These are phyloP conservation scores for Epichloe brachyelytri DNA, from an alignment of 2,329 filamentous ascomycete genomes.

Conservation along the genomic window DNA sequence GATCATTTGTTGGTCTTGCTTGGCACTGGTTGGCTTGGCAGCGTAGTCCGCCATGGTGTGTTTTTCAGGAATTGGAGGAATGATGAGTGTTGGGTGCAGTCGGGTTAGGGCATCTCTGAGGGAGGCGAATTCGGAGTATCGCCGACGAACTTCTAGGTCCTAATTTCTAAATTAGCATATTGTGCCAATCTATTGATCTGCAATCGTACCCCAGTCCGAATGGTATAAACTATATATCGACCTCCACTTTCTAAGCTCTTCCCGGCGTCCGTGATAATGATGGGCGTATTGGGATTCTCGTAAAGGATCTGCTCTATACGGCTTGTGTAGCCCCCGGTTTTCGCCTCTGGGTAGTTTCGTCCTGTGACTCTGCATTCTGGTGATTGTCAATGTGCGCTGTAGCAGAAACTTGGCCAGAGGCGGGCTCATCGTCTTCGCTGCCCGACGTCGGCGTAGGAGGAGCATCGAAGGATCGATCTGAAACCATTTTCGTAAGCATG, in stretches of 20 bases:
- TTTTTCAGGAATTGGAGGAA: constrained; percentile 96
- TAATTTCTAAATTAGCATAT: constrained; percentile 23
- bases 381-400: constrained; percentile 26
- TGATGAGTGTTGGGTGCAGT: constrained; percentile 86
- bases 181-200: not conserved
- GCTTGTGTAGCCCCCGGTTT: constrained; percentile 89
- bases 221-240: constrained; percentile 93
- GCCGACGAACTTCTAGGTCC: constrained; percentile 88
- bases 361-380: constrained; percentile 31
- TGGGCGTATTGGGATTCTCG: constrained; percentile 80
- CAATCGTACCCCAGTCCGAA: constrained; percentile 72
- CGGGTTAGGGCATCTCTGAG: constrained; percentile 78
- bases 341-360: constrained; percentile 37
- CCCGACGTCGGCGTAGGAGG: constrained; percentile 61
- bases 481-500: not conserved
- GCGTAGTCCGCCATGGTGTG: constrained; percentile 98
- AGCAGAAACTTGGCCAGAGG: constrained; percentile 15
- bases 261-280: constrained; percentile 86
- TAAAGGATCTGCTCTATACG: constrained; percentile 96
- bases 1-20: constrained; percentile 94
- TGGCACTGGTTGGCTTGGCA: constrained; percentile 93
- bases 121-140: constrained; percentile 95
- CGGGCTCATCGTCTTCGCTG: constrained; percentile 50
- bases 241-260: constrained; percentile 90
- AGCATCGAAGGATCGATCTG: constrained; percentile 39